A percentile compares a stretch with the other conserved stretches of the same genome.
phyloP scores from a whole-genome alignment of 202 grass and related monocot species.

The Schoenoplectus tabernaemontani region DNA sequence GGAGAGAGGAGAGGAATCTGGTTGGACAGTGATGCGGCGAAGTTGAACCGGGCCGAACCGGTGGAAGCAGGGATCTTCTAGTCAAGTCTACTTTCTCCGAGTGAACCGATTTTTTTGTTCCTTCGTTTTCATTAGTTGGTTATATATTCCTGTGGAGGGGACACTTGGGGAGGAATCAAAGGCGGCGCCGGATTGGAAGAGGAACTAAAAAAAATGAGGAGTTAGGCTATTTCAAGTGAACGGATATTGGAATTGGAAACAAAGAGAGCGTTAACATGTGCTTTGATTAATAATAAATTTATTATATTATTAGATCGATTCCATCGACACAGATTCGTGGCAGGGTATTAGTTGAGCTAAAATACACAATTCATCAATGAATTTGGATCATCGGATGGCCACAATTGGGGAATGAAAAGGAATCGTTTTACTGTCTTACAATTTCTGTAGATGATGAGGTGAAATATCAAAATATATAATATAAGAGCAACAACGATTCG shows the following conservation, averaged over 20 bases:
- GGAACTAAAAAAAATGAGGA: slow-evolving; percentile 11
- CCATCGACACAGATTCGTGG: slow-evolving; percentile 23
- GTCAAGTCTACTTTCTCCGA: not conserved
- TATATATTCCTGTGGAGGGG: not conserved
- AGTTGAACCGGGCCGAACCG: slow-evolving; percentile 13
- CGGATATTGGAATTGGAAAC: not conserved
- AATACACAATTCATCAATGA: not conserved
- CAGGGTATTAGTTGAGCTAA: not conserved
- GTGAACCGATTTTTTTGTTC: not conserved
- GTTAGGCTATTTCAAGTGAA: not conserved
- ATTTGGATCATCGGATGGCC: not conserved
- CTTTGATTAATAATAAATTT: not conserved
- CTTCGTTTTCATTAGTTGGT: not conserved
- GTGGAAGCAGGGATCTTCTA: not conserved
- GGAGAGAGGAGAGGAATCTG: not conserved
- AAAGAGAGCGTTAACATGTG: not conserved
- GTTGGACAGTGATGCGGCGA: slow-evolving; percentile 20
- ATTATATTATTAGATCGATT: not conserved
- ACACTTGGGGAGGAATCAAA: not conserved
- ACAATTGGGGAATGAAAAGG: not conserved
- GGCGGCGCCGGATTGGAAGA: not conserved
- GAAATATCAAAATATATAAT: no score
- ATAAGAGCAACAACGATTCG: no score
- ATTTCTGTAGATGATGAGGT: no score
- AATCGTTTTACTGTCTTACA: not conserved